Percentiles rank a stretch among this genome's conserved stretches.
Conservation (phyloP, 179 eudicot species). For the Spinacia oleracea region DNA sequence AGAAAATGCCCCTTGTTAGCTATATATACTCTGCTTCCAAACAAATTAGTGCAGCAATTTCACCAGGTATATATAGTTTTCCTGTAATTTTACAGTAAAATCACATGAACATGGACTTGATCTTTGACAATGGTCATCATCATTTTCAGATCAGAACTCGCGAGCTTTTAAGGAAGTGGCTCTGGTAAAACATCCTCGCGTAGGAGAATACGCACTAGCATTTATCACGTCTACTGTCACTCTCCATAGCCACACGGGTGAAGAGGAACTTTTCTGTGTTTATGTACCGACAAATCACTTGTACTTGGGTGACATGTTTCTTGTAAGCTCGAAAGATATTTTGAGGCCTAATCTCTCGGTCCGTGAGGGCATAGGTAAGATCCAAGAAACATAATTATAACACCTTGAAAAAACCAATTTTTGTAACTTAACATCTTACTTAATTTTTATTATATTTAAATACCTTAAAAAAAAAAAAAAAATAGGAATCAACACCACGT, state of each 20-base stretch:
- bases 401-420: too few species aligned
- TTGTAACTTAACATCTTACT: too few species aligned
- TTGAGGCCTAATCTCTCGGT: constrained; percentile 77
- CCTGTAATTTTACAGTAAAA: not conserved
- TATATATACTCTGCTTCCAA: constrained; percentile 72
- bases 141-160: constrained; percentile 63
- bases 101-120: not conserved
- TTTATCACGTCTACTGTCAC: constrained; percentile 70
- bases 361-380: constrained; percentile 69
- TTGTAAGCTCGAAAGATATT: constrained; percentile 60
- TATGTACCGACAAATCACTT: constrained; percentile 77
- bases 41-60: constrained; percentile 75
- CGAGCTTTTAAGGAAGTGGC: constrained; percentile 83
- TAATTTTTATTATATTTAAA: too few species aligned
- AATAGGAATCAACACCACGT: too few species aligned
- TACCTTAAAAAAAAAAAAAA: too few species aligned
- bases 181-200: constrained; percentile 66
- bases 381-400: too few species aligned
- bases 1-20: constrained; percentile 70
- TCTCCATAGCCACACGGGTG: constrained; percentile 36
- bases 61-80: constrained; percentile 47
- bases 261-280: constrained; percentile 69
- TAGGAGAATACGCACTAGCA: constrained; percentile 71
- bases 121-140: not conserved
- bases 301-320: constrained; percentile 69